Base-by-base conservation (phyloP, 129 eudicot genomes). In the Arctium minus region DNA sequence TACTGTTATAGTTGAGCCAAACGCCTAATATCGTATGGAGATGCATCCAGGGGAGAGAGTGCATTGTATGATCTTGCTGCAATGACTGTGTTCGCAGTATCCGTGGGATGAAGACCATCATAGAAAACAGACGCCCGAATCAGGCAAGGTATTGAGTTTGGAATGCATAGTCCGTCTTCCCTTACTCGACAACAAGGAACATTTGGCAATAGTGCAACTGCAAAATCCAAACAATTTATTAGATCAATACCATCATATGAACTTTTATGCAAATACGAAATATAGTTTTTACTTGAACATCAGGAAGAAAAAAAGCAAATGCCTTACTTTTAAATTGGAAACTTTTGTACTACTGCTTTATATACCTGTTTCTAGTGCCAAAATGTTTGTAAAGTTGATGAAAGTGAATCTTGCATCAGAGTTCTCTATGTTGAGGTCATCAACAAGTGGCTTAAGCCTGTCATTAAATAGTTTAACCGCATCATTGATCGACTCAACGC, bases 71-170 rank as follows among this genome's bases (percentile, higher is more conserved):
- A 0, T n/a, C 68, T 60, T 60, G 68, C 6, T 17, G 68, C 68
- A 60, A 60, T 60, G 29, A n/a, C 29, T 5, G 5, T 60, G 68
- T 68, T 75, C 3, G 68, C 85, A 31, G 53, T 68, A 50, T 83
- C 87, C 0, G 82, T 69, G 2, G 90, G 85, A 27, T 87, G 90
- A 38, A 83, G 73, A 22, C 68, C 80, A 18, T 87, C 89, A 33
- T 42, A 87, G 31, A 73, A 87, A 1, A 70, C 18, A 18, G 73
- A 73, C 2, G 6, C 8, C 73, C 90, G 84, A 33, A 42, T 8
- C 3, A 15, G 30, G 72, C 90, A 87, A 0, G 82, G 78, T 13
- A 31, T 39, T 31, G 46, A 39, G 22, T 64, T 48, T 0, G 82
- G 72, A 35, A 79, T 6, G 70, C 89, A 87, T 74, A n/a, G 74